Conservation (phyloP, 305 asterid genomes). For the Nicotiana rustica region DNA sequence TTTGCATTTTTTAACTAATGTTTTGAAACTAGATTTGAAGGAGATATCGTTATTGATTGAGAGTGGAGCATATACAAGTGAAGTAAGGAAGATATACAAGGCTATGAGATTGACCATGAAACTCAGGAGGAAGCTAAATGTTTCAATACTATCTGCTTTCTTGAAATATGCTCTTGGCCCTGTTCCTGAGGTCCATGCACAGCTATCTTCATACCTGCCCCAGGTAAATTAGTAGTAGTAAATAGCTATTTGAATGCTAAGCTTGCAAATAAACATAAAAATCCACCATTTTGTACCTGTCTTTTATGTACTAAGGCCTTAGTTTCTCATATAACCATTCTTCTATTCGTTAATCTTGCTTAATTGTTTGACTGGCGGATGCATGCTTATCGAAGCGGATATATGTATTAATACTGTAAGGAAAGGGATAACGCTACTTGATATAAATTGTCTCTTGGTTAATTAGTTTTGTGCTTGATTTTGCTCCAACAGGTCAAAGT, state of each 20-base stretch:
- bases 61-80: constrained; percentile 49
- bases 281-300: not conserved
- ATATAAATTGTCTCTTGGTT: too few species aligned
- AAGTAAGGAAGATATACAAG: constrained; percentile 40
- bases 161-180: constrained; percentile 65
- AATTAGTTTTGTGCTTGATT: too few species aligned
- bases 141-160: constrained; percentile 67
- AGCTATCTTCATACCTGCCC: constrained; percentile 69
- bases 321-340: not conserved
- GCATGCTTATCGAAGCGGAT: too few species aligned
- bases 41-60: constrained; percentile 42
- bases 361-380: too few species aligned
- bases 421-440: too few species aligned
- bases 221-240: constrained; percentile 51
- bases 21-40: constrained; percentile 41
- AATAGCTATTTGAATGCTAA: not conserved
- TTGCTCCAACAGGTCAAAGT: too few species aligned
- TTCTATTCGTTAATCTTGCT: not conserved
- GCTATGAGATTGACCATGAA: constrained; percentile 42
- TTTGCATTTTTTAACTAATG: not conserved
- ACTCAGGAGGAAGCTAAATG: constrained; percentile 61
- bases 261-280: not conserved
- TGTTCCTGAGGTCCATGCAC: constrained; percentile 78
- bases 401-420: too few species aligned
- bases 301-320: not conserved